Base-by-base conservation (phyloP, 2,329 filamentous ascomycete species). In the Leptodontidium sp. region DNA sequence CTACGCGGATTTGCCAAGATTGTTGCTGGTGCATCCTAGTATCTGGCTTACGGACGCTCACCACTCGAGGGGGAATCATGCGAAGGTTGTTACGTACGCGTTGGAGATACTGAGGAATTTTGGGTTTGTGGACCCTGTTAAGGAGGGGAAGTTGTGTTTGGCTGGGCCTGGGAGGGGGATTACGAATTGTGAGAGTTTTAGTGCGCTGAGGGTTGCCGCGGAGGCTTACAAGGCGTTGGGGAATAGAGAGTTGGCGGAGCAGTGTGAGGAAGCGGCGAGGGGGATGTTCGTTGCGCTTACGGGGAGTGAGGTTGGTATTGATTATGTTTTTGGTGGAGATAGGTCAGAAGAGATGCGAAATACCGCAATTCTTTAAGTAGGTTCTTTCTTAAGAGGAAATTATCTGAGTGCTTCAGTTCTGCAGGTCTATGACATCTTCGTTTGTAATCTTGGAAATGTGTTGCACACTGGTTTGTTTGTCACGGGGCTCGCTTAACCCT, bases 91-190 rank as follows among this genome's bases (percentile, higher is more conserved):
- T 5, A 70, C 59, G 32, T 71, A 61, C 32, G 70, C 66, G 1
- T 26, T 66, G 11, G 64, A 71, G 35, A 59, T 70, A 35, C 29
- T 73, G 24, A 57, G 68, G 61, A 71, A 71, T 63, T 71, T 73
- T 43, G 70, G 71, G 9, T 70, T 70, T 49, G 62, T 40, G 35
- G 55, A 47, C 14, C 15, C n/a, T 6, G 17, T 12, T 9, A 50
- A 63, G 15, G 50, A 67, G 17, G 65, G 38, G 15, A 47, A 38
- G 2, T 47, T 69, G 15, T 40, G 43, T 17, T 24, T 73, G 24
- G 65, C 65, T 61, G 61, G 49, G 15, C 63, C 65, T 61, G 61
- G 49, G 15, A 65, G 40, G 58, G 68, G 62, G 14, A 61, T 73
- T 24, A 62, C 61, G 12, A 71, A 73, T 47, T 59, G 35, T n/a